Base-by-base conservation (phyloP, 2,329 filamentous ascomycete genomes). In the Arthrocladium fulminans region DNA sequence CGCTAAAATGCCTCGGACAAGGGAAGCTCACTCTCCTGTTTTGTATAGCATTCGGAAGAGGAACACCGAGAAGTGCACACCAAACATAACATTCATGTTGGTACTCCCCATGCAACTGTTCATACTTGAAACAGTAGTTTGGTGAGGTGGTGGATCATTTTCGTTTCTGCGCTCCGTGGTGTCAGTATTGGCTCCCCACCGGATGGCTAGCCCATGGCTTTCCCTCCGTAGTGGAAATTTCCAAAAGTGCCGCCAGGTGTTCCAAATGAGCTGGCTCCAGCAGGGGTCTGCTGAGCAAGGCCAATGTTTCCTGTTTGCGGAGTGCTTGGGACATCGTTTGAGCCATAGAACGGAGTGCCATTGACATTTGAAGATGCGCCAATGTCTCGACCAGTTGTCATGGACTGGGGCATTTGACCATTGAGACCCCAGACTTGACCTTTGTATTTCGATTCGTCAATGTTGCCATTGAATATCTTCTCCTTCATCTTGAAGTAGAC, bases 351-450 rank as follows among this genome's bases (percentile, higher is more conserved):
- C 3, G 68, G 70, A 20, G 72, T 72, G 37, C 76, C 76, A 54
- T 78, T 78, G 49, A 78, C 69, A 49, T 72, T 73, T 27, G 71
- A 71, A 9, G 76, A 77, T 37, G 29, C 53, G 59, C 76, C 47
- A 39, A 54, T 45, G 43, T 57, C 56, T 12, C 49, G 49, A 17
- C 27, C 35, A 17, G 63, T 59, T 73, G 67, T 43, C 69, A 62
- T 63, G 58, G 74, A 57, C n/a, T 68, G 74, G 60, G 67, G 77
- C 71, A 65, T 84, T 80, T 57, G 85, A 76, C 68, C 84, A 45
- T 88, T 89, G 8, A 97, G 73, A 9, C 90, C 90, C 86, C 90
- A 97, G 58, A 96, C 88, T 67, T 94, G 90, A 51, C 89, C 88
- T 4, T 86, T 72, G 56, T 94, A 88, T 57, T 94, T 74, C 27